A percentile compares a stretch with the other conserved stretches of the same genome.
phyloP scores from a whole-genome alignment of 139 green algal species.

The Ettlia oleoabundans region DNA sequence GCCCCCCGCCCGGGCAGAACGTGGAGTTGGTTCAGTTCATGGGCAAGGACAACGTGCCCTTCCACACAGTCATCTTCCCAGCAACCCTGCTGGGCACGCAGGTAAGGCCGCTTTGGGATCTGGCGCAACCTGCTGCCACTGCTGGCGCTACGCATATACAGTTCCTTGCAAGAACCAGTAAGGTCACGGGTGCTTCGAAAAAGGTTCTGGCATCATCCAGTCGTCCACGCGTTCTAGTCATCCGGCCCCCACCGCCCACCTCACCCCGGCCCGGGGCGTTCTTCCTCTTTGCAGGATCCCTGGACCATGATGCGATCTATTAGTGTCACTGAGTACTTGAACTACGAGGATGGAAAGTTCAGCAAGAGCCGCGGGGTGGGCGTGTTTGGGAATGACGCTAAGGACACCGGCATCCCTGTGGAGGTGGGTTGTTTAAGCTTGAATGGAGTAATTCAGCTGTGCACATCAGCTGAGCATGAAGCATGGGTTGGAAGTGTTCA shows the following conservation, averaged over 20 bases:
- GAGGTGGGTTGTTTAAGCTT: slow-evolving; percentile 45
- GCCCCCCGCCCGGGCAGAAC: slow-evolving; percentile 55
- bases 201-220: no score
- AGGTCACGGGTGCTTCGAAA: no score
- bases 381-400: slow-evolving; percentile 96
- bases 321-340: slow-evolving; percentile 98
- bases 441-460: not conserved
- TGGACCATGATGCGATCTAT: slow-evolving; percentile 98
- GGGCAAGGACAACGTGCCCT: slow-evolving; percentile 99
- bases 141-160: no score
- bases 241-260: not conserved
- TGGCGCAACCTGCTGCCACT: no score
- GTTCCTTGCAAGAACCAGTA: no score
- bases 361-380: slow-evolving; percentile 91
- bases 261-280: not conserved
- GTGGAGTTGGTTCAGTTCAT: slow-evolving; percentile 99
- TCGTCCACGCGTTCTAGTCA: not conserved
- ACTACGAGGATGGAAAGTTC: slow-evolving; percentile 98
- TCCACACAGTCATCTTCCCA: slow-evolving; percentile 99
- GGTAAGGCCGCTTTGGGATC: not conserved
- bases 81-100: slow-evolving; percentile 83
- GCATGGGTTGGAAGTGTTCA: not conserved
- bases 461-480: no score
- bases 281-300: slow-evolving; percentile 38
- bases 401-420: slow-evolving; percentile 81